Evolutionary conservation across 2,329 filamentous ascomycete genomes (phyloP).

Genomic region (Aspergillus sp.): DNA sequence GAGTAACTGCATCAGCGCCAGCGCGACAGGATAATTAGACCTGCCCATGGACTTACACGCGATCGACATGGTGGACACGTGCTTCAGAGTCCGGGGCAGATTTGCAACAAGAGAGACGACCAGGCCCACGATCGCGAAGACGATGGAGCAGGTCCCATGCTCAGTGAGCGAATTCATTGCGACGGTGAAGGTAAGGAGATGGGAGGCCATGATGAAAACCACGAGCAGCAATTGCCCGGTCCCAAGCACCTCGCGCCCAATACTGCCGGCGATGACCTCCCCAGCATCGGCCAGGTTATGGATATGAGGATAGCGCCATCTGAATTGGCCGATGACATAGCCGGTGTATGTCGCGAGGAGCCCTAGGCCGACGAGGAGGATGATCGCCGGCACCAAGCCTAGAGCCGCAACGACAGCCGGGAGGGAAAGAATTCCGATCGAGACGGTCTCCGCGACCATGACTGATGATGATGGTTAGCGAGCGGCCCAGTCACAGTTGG

Average conservation of each 20-base stretch:
- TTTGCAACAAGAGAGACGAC: slow-evolving; percentile 48
- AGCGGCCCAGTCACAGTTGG: too few relatives aligned
- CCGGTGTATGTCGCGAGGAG: slow-evolving; percentile 48
- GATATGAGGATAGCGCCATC: slow-evolving; percentile 45
- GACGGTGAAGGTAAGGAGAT: slow-evolving; percentile 58
- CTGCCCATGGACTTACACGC: slow-evolving; percentile 25
- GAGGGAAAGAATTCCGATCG: slow-evolving; percentile 45
- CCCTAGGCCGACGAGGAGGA: slow-evolving; percentile 44
- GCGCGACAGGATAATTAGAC: background rate
- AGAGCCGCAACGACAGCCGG: slow-evolving; percentile 43
- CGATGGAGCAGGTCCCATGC: slow-evolving; percentile 51
- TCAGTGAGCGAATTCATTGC: slow-evolving; percentile 54
- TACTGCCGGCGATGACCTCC: slow-evolving; percentile 48
- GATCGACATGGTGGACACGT: slow-evolving; percentile 51
- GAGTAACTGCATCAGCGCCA: background rate
- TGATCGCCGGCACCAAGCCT: slow-evolving; percentile 42
- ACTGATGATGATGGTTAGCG: slow-evolving; percentile 19
- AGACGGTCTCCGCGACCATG: slow-evolving; percentile 50
- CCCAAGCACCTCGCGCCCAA: slow-evolving; percentile 53
- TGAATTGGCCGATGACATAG: slow-evolving; percentile 49
- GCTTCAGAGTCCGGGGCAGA: slow-evolving; percentile 51
- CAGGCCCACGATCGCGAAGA: slow-evolving; percentile 50
- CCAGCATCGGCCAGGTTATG: slow-evolving; percentile 59
- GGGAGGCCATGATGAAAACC: slow-evolving; percentile 57
- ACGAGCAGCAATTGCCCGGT: slow-evolving; percentile 52